A percentile compares a stretch with the other conserved stretches of the same genome.
Conservation (phyloP, 1,139 yeast genomes). For the Suhomyces panamericanus region DNA sequence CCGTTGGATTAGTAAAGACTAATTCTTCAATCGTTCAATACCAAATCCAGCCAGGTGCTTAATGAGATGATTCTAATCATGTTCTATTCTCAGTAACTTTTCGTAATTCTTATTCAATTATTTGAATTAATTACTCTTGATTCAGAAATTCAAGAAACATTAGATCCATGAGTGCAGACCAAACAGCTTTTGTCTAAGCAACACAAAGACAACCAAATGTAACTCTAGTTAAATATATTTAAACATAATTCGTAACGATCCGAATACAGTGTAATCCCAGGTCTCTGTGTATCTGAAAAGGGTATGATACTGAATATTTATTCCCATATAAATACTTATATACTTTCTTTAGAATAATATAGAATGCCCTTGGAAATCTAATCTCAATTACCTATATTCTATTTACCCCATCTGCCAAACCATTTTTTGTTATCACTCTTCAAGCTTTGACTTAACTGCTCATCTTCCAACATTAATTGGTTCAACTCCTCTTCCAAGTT, state of each 20-base stretch:
- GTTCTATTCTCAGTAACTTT: too few relatives aligned
- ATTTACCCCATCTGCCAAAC: constrained; percentile 34
- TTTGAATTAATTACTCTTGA: too few relatives aligned
- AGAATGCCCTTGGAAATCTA: not conserved
- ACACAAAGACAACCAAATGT: too few relatives aligned
- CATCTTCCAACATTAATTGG: constrained; percentile 30
- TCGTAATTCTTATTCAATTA: too few relatives aligned
- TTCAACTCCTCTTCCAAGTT: constrained; percentile 51
- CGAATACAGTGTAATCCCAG: not conserved
- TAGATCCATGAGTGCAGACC: too few relatives aligned
- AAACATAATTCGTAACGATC: too few relatives aligned
- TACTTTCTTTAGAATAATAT: too few relatives aligned
- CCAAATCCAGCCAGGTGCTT: constrained; percentile 1
- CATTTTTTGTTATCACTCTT: constrained; percentile 30
- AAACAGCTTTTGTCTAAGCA: too few relatives aligned
- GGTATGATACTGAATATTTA: not conserved
- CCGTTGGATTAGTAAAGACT: constrained; percentile 4
- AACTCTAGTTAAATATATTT: too few relatives aligned
- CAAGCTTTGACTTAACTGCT: constrained; percentile 30
- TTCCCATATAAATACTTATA: not conserved
- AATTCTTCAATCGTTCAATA: constrained; percentile 2
- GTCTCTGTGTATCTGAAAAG: not conserved
- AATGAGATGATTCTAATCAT: too few relatives aligned
- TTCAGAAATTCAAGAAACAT: too few relatives aligned
- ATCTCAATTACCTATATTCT: not conserved